Evolutionary conservation across 192 early-diverging fungal species (phyloP), one percentile per base, ranked within the genome.

Genomic region (Fimicolochytrium jonesii): DNA sequence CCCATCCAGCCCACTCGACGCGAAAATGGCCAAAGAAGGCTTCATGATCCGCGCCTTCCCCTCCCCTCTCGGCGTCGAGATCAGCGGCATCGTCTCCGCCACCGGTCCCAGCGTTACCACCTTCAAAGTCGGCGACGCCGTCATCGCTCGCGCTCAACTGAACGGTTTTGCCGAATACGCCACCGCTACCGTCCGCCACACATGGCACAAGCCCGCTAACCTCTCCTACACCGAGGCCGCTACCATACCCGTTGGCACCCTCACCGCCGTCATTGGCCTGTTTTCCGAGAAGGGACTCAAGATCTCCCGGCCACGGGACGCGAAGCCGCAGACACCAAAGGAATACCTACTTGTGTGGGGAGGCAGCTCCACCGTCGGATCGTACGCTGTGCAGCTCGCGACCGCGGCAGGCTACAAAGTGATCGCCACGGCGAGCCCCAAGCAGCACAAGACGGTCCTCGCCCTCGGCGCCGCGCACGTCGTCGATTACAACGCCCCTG

Each of bases 341-440:
- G 64, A 69, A 37, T 54, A 31, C 29, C 22, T 70, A 9, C 48
- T 70, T 4, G 61, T 70, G 10, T 52, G 44, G 46, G 68, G 61
- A 29, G 68, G 50, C 6, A 26, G 28, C 1, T 37, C 53, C 28
- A 43, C 54, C 15, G 54, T 65, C 11, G 68, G 68, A 15, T 30
- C 31, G 35, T 70, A 64, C 32, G 56, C 61, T 11, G 48, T 65
- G 22, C 68, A 70, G 47, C 56, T 70, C 22, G 61, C 61, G 3
- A 32, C 20, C 6, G 39, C 44, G 11, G 52, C 68, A 3, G 68
- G 68, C 13, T 64, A 59, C 43, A 37, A 20, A n/a, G 68, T 70
- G 31, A 49, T 61, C 35, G 37, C 60, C 1, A 65, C 55, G 4
- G 61, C 68, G 13, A 68, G 67, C 23, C 20, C 33, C 13, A 58